Conservation (phyloP, 2,329 filamentous ascomycete genomes). For the Emmonsia crescens region DNA sequence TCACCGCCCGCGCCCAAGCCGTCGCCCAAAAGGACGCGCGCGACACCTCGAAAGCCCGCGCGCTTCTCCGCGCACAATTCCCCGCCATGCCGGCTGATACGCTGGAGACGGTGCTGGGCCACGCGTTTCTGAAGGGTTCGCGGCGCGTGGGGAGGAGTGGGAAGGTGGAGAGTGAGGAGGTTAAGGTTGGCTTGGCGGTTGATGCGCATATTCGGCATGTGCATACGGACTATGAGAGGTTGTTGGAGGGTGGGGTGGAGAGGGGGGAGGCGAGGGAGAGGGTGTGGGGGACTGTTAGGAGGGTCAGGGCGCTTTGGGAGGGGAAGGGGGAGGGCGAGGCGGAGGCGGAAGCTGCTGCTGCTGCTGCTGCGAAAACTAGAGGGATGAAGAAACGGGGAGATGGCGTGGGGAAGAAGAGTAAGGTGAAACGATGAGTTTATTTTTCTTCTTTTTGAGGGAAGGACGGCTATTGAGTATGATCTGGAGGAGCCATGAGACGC, state of each 20-base stretch:
- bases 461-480: no score
- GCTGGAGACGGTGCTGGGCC: constrained; percentile 24
- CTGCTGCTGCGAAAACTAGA: not conserved
- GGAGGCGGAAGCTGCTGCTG: not conserved
- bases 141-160: constrained; percentile 30
- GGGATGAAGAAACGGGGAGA: not conserved
- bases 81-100: constrained; percentile 28
- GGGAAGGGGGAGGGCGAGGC: constrained; percentile 7
- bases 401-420: not conserved
- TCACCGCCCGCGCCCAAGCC: constrained; percentile 29
- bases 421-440: not conserved
- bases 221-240: constrained; percentile 30
- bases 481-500: no score
- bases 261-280: constrained; percentile 22
- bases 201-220: constrained; percentile 35
- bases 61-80: constrained; percentile 24
- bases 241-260: constrained; percentile 20
- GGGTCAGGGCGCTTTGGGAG: constrained; percentile 23
- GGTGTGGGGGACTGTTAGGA: constrained; percentile 22
- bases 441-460: no score
- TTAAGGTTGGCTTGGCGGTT: constrained; percentile 30
- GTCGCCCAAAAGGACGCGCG: constrained; percentile 28
- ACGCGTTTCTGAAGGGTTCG: constrained; percentile 33
- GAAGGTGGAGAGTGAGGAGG: constrained; percentile 22
- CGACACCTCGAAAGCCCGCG: constrained; percentile 17